Evolutionary conservation across 1,139 yeast species (phyloP).

Genomic region (Arxiozyma heterogenica): DNA sequence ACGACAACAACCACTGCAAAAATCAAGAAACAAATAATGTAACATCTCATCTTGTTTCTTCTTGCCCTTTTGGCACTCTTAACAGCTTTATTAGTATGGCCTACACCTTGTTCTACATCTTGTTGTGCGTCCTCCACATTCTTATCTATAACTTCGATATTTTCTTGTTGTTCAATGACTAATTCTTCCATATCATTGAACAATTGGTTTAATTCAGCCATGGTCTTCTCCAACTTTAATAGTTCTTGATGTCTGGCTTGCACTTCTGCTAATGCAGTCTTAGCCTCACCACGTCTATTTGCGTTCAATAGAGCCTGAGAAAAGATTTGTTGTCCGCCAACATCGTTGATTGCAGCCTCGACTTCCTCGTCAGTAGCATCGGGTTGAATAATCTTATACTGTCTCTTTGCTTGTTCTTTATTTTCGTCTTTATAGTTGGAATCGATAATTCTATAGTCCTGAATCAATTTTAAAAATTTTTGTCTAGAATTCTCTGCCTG

Average conservation of each 20-base stretch:
- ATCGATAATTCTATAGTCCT: slow-evolving; percentile 79
- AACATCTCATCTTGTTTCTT: slow-evolving; percentile 85
- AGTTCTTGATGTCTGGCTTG: slow-evolving; percentile 94
- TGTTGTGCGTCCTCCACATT: slow-evolving; percentile 77
- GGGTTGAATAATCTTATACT: slow-evolving; percentile 86
- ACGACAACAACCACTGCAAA: slow-evolving; percentile 61
- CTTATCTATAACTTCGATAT: slow-evolving; percentile 73
- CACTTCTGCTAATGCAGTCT: slow-evolving; percentile 90
- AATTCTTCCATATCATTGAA: slow-evolving; percentile 95
- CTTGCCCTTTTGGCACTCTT: slow-evolving; percentile 83
- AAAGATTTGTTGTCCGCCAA: slow-evolving; percentile 82
- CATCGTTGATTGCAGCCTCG: slow-evolving; percentile 73
- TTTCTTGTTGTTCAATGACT: slow-evolving; percentile 92
- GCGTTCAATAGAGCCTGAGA: slow-evolving; percentile 89
- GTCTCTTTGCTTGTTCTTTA: slow-evolving; percentile 84
- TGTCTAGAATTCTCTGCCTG: slow-evolving; percentile 87
- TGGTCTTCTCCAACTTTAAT: slow-evolving; percentile 87
- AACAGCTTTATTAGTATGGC: slow-evolving; percentile 87
- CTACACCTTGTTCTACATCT: slow-evolving; percentile 90
- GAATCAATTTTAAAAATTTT: slow-evolving; percentile 77
- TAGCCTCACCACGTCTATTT: slow-evolving; percentile 93
- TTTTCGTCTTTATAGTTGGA: slow-evolving; percentile 79
- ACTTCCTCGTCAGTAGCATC: slow-evolving; percentile 84
- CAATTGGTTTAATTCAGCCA: slow-evolving; percentile 90
- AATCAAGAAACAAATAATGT: slow-evolving; percentile 52